These are phyloP conservation scores for Penicillium sp. DNA, from an alignment of 2,329 filamentous ascomycete genomes.

Conservation along the genomic window DNA sequence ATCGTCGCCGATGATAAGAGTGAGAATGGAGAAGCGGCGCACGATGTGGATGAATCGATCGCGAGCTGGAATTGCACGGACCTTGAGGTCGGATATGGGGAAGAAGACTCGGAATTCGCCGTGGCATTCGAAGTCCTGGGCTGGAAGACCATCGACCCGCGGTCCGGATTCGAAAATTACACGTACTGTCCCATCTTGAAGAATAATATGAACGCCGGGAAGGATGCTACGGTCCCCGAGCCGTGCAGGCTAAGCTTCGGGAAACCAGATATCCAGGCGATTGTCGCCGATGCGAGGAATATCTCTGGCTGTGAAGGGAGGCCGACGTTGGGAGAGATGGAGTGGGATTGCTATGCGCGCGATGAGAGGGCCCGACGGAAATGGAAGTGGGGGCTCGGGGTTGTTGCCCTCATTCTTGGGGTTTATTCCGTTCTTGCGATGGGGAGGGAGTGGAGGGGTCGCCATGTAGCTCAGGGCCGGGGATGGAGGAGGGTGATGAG, in stretches of 20 bases:
- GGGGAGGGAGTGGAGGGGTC: neutral
- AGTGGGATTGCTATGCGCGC: neutral
- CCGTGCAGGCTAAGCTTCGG: neutral
- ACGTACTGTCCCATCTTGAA: neutral
- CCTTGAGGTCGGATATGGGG: neutral
- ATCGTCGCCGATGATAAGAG: neutral
- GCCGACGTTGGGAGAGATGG: neutral
- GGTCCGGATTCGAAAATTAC: neutral
- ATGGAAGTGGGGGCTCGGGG: neutral
- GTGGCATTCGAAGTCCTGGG: neutral
- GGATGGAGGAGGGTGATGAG: neutral
- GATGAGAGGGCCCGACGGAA: neutral
- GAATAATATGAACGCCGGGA: neutral
- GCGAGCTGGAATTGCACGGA: neutral
- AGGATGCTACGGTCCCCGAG: neutral
- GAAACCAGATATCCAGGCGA: neutral
- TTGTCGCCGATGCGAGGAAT: neutral
- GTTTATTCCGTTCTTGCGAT: neutral
- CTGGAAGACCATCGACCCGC: neutral
- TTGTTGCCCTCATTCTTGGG: neutral
- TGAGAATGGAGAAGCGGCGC: no score
- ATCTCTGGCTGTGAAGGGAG: neutral
- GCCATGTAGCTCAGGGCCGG: no score
- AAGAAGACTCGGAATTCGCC: neutral
- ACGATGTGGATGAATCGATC: neutral